Conservation (phyloP, 2,329 filamentous ascomycete species). For the Zymoseptoria passerinii region DNA sequence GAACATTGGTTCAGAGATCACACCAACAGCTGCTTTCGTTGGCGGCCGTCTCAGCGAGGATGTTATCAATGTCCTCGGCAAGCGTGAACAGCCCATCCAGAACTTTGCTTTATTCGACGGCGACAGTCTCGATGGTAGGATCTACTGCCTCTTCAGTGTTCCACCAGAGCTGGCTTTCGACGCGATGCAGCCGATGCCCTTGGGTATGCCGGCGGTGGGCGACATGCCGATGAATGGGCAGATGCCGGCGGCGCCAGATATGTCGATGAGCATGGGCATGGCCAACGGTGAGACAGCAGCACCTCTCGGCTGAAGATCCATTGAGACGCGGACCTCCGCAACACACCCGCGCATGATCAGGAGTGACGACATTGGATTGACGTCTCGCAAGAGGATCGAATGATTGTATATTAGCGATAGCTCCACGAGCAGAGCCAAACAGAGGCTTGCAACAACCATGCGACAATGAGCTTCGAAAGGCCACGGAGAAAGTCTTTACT, state of each 20-base stretch:
- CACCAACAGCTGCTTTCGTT: slow-evolving; percentile 78
- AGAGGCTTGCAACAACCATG: no score
- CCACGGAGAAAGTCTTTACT: no score
- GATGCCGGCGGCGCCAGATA: neutral
- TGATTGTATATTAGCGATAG: no score
- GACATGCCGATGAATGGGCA: neutral
- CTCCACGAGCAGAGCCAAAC: no score
- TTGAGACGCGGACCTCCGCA: neutral
- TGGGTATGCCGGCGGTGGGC: neutral
- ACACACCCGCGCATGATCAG: neutral
- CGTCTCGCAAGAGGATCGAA: no score
- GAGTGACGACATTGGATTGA: neutral
- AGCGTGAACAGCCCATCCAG: slow-evolving; percentile 88
- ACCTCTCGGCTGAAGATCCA: neutral
- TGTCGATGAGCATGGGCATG: neutral
- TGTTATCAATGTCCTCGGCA: slow-evolving; percentile 89
- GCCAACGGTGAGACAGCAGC: neutral
- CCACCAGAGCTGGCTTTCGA: slow-evolving; percentile 20
- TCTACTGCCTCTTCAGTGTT: slow-evolving; percentile 57
- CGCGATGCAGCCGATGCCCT: slow-evolving; percentile 4
- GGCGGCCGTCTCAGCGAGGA: slow-evolving; percentile 90
- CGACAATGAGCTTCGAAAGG: no score
- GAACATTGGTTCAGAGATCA: slow-evolving; percentile 75
- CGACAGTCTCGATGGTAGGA: slow-evolving; percentile 64
- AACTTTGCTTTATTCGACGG: slow-evolving; percentile 92